These are phyloP conservation scores for Penicillium sp. DNA, from an alignment of 2,329 filamentous ascomycete species.

Conservation along the genomic window DNA sequence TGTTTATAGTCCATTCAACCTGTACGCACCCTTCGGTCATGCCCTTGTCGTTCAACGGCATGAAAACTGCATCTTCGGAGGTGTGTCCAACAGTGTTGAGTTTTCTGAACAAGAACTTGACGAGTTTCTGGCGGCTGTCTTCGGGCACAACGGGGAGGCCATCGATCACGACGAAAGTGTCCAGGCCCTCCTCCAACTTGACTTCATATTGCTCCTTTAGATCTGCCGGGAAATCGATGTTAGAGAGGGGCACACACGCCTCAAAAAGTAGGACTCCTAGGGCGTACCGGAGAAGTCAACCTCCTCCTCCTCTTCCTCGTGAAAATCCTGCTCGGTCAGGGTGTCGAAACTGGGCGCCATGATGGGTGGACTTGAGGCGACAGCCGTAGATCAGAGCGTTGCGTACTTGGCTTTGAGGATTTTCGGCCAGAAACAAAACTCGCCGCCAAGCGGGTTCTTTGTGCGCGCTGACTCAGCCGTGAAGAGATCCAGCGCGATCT, in stretches of 20 bases:
- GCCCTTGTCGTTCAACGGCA: conserved; percentile 88
- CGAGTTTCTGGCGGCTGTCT: conserved; percentile 89
- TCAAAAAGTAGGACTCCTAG: conserved; percentile 23
- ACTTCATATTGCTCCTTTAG: conserved; percentile 94
- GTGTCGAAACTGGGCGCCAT: conserved; percentile 96
- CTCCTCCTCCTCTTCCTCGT: conserved; percentile 88
- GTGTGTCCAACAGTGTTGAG: conserved; percentile 84
- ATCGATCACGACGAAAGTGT: conserved; percentile 95
- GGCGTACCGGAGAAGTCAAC: conserved; percentile 79
- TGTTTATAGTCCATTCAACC: background rate
- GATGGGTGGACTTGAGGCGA: conserved; percentile 49
- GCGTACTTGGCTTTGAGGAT: conserved; percentile 37
- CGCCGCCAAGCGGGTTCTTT: conserved; percentile 40
- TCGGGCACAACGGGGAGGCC: conserved; percentile 88
- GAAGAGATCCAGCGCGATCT: conserved; percentile 4
- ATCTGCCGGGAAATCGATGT: conserved; percentile 57
- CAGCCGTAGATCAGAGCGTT: conserved; percentile 31
- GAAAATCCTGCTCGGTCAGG: conserved; percentile 88
- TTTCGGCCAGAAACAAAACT: conserved; percentile 47
- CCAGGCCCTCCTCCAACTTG: conserved; percentile 91
- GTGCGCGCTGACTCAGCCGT: conserved; percentile 41
- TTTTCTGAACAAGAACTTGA: conserved; percentile 96
- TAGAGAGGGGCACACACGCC: conserved; percentile 39
- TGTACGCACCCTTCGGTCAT: conserved; percentile 79
- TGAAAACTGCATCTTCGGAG: conserved; percentile 85